Base-by-base conservation (phyloP, 768 basidiomycete species). In the Rubroboletus satanas region DNA sequence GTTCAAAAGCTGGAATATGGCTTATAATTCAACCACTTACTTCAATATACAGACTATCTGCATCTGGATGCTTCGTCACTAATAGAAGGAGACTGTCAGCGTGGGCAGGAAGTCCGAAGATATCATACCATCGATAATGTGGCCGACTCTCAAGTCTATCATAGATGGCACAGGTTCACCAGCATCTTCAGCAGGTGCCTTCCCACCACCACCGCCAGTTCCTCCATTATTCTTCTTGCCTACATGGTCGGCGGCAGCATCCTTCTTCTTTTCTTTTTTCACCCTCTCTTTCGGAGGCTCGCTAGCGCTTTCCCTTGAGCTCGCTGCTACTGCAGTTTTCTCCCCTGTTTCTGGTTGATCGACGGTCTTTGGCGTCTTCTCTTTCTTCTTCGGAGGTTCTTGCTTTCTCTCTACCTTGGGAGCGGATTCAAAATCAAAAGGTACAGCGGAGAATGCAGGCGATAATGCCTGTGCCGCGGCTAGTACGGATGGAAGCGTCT, bases 1-100 rank as follows among this genome's bases (percentile, higher is more conserved):
- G 14, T 10, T 32, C 48, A 32, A 15, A 11, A 37, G 15, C 17
- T 17, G 7, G 29, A 23, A 49, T 37, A 14, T 10, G 8, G 43
- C 17, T 51, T 15, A 31, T 35, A 33, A 45, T 29, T 28, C 37
- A 49, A 39, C 4, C 11, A 55, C 76, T 35, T 66, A 85, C 90
- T 81, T 98, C 96, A 57, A 98, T 83, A 67, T 98, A 99, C n/a
- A 99, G 80, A 47, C 92, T 85, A 65, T 98, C 97, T 3, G 97
- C 97, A 66, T 99, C 97, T 15, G 97, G 96, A 68, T 99, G 97
- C 65, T 90, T 92, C 73, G 84, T 85, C 64, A 98, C 96, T 96
- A 66, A 60, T 52, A 28, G 52, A 21, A 44, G 29, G 18, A 44
- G 29, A 9, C 36, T 15, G 33, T 67, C 33, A 59, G 59, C 44